Evolutionary conservation across 1,284 basidiomycete species (phyloP).

Genomic region (Sporisorium scitamineum): DNA sequence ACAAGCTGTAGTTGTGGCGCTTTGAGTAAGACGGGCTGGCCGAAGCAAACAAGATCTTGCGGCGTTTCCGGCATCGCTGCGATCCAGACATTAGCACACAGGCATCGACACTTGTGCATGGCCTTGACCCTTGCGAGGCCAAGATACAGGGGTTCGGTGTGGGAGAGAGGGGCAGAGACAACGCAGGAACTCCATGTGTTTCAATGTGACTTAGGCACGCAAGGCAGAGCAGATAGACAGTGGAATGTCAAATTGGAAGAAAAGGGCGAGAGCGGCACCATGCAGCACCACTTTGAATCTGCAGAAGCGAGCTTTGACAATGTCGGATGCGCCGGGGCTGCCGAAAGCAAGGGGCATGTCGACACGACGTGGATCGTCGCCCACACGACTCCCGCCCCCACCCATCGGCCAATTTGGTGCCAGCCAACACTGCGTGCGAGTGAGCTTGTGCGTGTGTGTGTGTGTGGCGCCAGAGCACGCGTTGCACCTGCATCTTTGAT

Average conservation of each 20-base stretch:
- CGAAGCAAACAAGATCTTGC: slow-evolving; percentile 12
- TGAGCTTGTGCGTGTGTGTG: no score
- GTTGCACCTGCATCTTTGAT: neutral
- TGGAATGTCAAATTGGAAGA: neutral
- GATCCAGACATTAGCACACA: neutral
- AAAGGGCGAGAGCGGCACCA: neutral
- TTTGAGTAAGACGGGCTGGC: neutral
- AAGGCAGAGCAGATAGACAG: neutral
- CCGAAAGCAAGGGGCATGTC: slow-evolving; percentile 7
- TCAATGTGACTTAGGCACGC: neutral
- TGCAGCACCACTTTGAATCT: slow-evolving; percentile 1
- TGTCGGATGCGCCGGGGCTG: neutral
- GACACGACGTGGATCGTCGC: slow-evolving; percentile 1
- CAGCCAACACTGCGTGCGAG: neutral
- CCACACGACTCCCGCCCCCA: neutral
- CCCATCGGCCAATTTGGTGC: neutral
- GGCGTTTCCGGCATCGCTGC: slow-evolving; percentile 1
- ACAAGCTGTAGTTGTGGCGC: neutral
- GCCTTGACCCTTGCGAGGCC: neutral
- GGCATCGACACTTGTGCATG: neutral
- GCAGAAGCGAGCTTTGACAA: slow-evolving; percentile 6
- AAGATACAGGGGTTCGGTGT: neutral
- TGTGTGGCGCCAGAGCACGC: neutral
- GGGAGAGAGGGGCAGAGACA: neutral
- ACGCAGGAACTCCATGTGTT: neutral